Evolutionary conservation across 192 early-diverging fungal genomes (phyloP).

Genomic region (Coemansia sp.): DNA sequence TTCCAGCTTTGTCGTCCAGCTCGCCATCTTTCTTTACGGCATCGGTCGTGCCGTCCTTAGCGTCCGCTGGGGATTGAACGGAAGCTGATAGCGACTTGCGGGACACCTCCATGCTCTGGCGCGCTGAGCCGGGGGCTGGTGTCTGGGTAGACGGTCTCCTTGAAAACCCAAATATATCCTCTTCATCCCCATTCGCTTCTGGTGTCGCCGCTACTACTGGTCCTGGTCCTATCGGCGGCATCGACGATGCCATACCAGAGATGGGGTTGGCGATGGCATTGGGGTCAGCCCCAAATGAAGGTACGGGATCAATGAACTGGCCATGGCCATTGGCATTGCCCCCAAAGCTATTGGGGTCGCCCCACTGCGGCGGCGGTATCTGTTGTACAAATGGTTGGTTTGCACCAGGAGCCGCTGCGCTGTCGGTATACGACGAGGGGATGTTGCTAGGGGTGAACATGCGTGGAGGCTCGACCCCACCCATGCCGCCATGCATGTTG

Average conservation of each 20-base stretch:
- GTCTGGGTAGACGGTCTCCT: slow-evolving; percentile 19
- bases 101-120: slow-evolving; percentile 22
- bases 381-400: neutral
- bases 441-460: slow-evolving; percentile 45
- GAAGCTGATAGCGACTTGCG: slow-evolving; percentile 29
- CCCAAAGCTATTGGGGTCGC: slow-evolving; percentile 15
- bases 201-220: neutral
- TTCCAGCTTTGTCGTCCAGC: slow-evolving; percentile 58
- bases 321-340: neutral
- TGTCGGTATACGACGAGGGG: slow-evolving; percentile 7
- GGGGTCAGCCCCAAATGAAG: slow-evolving; percentile 7
- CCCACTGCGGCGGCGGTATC: slow-evolving; percentile 33
- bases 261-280: neutral
- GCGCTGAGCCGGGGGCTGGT: slow-evolving; percentile 9
- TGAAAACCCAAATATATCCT: slow-evolving; percentile 56
- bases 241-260: slow-evolving; percentile 2
- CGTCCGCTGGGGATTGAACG: slow-evolving; percentile 4
- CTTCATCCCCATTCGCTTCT: slow-evolving; percentile 29
- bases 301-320: slow-evolving; percentile 22
- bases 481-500: neutral
- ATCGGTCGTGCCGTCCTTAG: slow-evolving; percentile 17
- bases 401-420: neutral
- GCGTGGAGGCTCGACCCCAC: slow-evolving; percentile 19
- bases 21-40: slow-evolving; percentile 15
- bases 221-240: neutral